Conservation (phyloP, 2,329 filamentous ascomycete species). For the Trichoderma sp. region DNA sequence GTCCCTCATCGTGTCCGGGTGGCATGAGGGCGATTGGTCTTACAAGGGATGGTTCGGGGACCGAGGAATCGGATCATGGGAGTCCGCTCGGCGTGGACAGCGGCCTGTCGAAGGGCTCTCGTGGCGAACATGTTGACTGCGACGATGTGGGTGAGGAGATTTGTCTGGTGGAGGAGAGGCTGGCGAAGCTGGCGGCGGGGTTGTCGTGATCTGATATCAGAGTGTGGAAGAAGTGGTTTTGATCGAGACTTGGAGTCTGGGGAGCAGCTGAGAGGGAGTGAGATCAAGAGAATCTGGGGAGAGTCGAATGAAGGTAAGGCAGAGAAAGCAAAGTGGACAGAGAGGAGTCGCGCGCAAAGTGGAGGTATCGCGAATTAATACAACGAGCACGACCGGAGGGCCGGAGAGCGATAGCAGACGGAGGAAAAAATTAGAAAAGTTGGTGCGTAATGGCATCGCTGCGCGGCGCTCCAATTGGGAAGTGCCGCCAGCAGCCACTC, state of each 20-base stretch:
- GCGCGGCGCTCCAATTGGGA: conserved; percentile 9
- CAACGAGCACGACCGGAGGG: conserved; percentile 18
- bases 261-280: background rate
- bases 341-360: conserved; percentile 5
- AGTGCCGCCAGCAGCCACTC: conserved; percentile 11
- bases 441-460: conserved; percentile 16
- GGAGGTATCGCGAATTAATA: conserved; percentile 25
- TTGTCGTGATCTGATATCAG: background rate
- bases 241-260: background rate
- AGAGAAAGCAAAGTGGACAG: background rate
- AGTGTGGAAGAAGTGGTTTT: background rate
- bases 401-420: conserved; percentile 6
- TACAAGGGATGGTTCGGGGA: conserved; percentile 61
- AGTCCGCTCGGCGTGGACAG: conserved; percentile 60
- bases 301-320: background rate
- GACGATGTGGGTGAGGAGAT: conserved; percentile 14
- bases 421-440: conserved; percentile 18
- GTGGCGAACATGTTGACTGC: conserved; percentile 55
- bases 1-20: background rate
- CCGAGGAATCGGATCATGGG: conserved; percentile 66
- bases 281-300: background rate
- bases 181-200: conserved; percentile 1
- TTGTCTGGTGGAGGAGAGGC: conserved; percentile 2
- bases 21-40: background rate
- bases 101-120: conserved; percentile 59